Evolutionary conservation across 2,329 filamentous ascomycete species (phyloP), one percentile per base, ranked within the genome.

Genomic region (Cladosporium cucumerinum): DNA sequence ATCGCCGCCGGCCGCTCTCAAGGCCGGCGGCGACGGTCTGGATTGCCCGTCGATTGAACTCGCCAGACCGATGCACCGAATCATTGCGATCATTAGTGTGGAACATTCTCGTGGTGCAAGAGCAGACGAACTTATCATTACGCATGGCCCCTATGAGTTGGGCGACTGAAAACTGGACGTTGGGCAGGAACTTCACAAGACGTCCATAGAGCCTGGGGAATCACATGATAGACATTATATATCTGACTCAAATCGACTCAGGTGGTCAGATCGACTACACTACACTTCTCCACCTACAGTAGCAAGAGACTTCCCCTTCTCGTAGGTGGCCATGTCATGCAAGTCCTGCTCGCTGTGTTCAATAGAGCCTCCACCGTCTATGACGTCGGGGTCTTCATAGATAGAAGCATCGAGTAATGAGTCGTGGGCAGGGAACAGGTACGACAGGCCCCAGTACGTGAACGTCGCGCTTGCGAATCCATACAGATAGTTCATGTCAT

Each of bases 401-500:
- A 57, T 36, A 12, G 30, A 57, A 23, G 32, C n/a, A 14, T 63
- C 49, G 5, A 89, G 73, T 57, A 85, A 72, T 0, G 82, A 82
- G 69, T 84, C 81, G n/a, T 66, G 73, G 0, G 80, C 82, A 8
- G 85, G 85, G 49, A 84, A 82, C 2, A 77, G 69, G 65, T 75
- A 77, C 57, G 79, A 84, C 23, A 89, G 69, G 0, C 67, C 70
- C 11, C 83, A 76, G 75, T 89, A 89, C 0, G 89, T 79, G 3
- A 86, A 58, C 23, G 84, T 82, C 8, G 85, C 86, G 0, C 75
- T 78, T 11, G 82, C 77, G 67, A 89, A 89, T 0, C 87, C 87
- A 57, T 88, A 80, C 21, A 89, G 72, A 84, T 87, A 90, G n/a
- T 87, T 86, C 71, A 89, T 87, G 28, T 83, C 81, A 71, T 89